Percentiles rank a stretch among this genome's conserved stretches.
phyloP scores from a whole-genome alignment of 1,284 basidiomycete species.

The Erythrobasidium hasegawianum region DNA sequence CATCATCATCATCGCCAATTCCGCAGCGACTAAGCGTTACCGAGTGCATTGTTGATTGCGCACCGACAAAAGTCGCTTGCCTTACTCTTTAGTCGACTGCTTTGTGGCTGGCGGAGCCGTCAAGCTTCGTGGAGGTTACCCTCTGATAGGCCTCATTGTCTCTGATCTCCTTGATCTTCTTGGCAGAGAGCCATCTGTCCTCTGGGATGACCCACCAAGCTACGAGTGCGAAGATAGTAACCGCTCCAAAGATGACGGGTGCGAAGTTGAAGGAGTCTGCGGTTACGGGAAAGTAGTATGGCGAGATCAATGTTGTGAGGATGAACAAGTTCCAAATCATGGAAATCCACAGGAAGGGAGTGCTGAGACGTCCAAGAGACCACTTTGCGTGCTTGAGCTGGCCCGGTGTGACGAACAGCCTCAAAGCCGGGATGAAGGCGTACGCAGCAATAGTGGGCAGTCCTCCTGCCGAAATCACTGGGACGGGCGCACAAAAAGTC shows the following conservation, averaged over 20 bases:
- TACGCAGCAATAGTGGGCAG: conserved; percentile 79
- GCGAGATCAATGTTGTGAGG: conserved; percentile 55
- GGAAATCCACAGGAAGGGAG: conserved; percentile 64
- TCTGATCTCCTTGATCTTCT: conserved; percentile 49
- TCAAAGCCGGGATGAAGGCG: conserved; percentile 66
- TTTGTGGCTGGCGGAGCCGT: too few species aligned
- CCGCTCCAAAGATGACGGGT: conserved; percentile 66
- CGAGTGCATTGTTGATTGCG: too few species aligned
- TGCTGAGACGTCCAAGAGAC: conserved; percentile 62
- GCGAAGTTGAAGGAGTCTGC: conserved; percentile 71
- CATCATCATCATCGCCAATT: too few species aligned
- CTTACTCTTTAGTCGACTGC: too few species aligned
- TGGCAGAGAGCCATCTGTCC: conserved; percentile 67
- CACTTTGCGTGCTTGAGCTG: conserved; percentile 67
- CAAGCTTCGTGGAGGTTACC: not conserved
- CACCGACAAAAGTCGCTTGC: too few species aligned
- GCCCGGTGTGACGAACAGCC: conserved; percentile 67
- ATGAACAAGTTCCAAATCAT: conserved; percentile 55
- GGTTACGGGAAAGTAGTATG: conserved; percentile 72
- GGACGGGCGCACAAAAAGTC: not conserved
- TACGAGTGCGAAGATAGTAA: conserved; percentile 68
- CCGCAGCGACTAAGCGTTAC: too few species aligned
- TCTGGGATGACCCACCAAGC: conserved; percentile 72
- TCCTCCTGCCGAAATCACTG: conserved; percentile 72
- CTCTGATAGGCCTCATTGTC: conserved; percentile 41